Base-by-base conservation (phyloP, 2,329 filamentous ascomycete species). In the Byssochlamys sp. region DNA sequence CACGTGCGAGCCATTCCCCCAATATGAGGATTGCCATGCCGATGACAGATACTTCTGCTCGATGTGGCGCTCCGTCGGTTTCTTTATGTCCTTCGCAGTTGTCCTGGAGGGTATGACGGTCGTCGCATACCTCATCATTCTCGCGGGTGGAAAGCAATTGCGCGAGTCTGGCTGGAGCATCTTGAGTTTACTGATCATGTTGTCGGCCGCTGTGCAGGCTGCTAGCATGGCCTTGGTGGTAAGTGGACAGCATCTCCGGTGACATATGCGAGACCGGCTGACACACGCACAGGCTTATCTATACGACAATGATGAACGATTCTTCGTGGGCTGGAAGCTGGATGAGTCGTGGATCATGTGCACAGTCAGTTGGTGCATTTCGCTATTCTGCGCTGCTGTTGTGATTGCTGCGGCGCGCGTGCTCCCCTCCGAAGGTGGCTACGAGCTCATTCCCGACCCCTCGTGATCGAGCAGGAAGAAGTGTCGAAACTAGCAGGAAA, bases 61-160 rank as follows among this genome's bases (percentile, higher is more conserved):
- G 66, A 88, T 95, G 81, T 99, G 92, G 92, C 83, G 89, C 59
- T 90, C 85, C 27, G 85, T 90, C 35, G 91, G 89, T 26, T 97
- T 96, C 74, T 75, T 96, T 62, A 90, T 95, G 77, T 89, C 86
- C 55, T 89, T 96, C 65, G 83, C 88, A 6, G 83, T 90, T 39
- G 85, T 96, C n/a, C 71, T 94, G 45, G 87, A 95, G 72, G 81
- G 94, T 48, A 90, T 88, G 57, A 85, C 85, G 5, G 74, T 95
- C n/a, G 85, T 95, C 28, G 84, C 86, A 19, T 96, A 92, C 73
- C 68, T 86, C 29, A 83, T 95, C 54, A 84, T 95, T 52, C 77
- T 96, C 63, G 76, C 81, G 1, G 91, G 91, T 19, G 90, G 91
- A 35, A 88, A 90, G 71, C 84, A 86, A 66, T 86, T 88, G 75